Base-by-base conservation (phyloP, 768 basidiomycete genomes). In the Lactarius psammicola region DNA sequence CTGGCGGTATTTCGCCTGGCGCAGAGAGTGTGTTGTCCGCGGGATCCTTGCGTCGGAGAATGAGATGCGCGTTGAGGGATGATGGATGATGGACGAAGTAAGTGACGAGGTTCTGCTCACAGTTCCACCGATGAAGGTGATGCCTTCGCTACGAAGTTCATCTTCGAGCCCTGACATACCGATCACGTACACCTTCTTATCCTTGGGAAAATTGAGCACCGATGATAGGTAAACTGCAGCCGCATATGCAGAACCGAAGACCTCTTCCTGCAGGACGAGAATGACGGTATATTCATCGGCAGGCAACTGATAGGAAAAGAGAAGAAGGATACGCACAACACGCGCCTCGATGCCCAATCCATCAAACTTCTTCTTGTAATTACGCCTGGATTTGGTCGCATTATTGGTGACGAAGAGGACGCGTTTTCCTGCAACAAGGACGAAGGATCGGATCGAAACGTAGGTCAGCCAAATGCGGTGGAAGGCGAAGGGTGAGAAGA, bases 341-440 rank as follows among this genome's bases (percentile, higher is more conserved):
- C 87, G 81, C 38, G 87, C 93, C 74, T 94, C 82, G 40, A 98
- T 82, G 46, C 92, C 94, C 60, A 98, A 84, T 72, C 87, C 82
- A 76, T 98, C 94, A 74, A 99, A 97, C 76, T 95, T 96, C 54
- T 78, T 78, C 80, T 93, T 95, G 84, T 95, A 95, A 74, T 78
- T 87, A 74, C 78, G 85, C 68, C 97, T 81, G 6, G 94, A 96
- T 78, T 98, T 96, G 62, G 89, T 92, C 55, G 96, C 95, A 75
- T 98, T 99, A 79, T 99, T 99, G 20, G 95, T 98, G 59, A 97
- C 95, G 73, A 98, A 98, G 11, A 98, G 77, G 36, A 97, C 79
- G 66, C 73, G 82, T 94, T 94, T 75, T 64, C 63, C 60, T 69
- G 42, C 56, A 28, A 46, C 54, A 64, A 34, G 49, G 26, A 26